phyloP scores from a whole-genome alignment of 2,329 filamentous ascomycete genomes.

The Fusarium virguliforme region DNA sequence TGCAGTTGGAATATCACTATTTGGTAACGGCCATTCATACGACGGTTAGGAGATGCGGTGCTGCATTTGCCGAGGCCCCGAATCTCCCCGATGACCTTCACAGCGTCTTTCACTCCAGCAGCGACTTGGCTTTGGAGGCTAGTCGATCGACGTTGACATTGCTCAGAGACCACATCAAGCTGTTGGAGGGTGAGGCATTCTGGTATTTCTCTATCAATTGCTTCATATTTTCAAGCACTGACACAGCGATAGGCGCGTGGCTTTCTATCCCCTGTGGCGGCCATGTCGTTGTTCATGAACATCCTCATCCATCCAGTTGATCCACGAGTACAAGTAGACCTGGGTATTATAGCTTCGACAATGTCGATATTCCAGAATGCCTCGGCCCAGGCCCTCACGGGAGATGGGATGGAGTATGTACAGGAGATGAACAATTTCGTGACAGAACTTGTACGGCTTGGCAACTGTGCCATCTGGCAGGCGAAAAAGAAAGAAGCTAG shows the following conservation, averaged over 20 bases:
- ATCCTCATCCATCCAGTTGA: constrained; percentile 65
- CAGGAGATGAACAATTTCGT: constrained; percentile 61
- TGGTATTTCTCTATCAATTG: background rate
- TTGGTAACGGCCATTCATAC: constrained; percentile 69
- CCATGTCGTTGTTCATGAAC: constrained; percentile 69
- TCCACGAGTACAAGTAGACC: constrained; percentile 60
- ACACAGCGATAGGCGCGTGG: constrained; percentile 61
- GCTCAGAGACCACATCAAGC: constrained; percentile 55
- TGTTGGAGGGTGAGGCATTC: background rate
- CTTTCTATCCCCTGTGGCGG: constrained; percentile 71
- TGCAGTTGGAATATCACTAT: constrained; percentile 70
- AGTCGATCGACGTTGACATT: constrained; percentile 68
- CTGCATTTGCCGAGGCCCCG: constrained; percentile 4
- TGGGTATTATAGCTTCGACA: constrained; percentile 62
- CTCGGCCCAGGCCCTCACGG: constrained; percentile 45
- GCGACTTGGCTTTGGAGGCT: constrained; percentile 68
- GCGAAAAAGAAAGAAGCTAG: constrained; percentile 6
- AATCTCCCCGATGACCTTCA: constrained; percentile 57
- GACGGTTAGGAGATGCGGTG: constrained; percentile 65
- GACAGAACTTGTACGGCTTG: constrained; percentile 60
- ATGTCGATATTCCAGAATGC: constrained; percentile 61
- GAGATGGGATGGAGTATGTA: constrained; percentile 59
- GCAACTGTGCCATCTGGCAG: constrained; percentile 60
- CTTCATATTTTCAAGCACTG: too few species aligned
- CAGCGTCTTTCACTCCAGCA: constrained; percentile 65